phyloP scores from a whole-genome alignment of 768 basidiomycete species.

The Pisolithus orientalis region DNA sequence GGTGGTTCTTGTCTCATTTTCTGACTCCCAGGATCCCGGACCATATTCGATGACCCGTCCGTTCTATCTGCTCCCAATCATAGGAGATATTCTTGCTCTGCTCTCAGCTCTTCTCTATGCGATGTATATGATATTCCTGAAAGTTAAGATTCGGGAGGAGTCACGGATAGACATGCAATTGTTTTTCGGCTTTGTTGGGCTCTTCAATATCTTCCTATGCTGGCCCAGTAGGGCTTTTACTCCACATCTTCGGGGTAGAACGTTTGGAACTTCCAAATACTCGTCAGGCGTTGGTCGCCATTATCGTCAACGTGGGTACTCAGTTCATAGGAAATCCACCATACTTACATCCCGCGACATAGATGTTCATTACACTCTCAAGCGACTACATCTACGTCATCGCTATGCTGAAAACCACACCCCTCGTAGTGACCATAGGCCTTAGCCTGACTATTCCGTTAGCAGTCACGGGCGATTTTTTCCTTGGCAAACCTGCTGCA shows the following conservation, averaged over 20 bases:
- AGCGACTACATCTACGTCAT: constrained; percentile 84
- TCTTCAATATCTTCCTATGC: constrained; percentile 70
- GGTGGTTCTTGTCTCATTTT: constrained; percentile 82
- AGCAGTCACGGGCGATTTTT: constrained; percentile 76
- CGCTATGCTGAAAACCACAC: constrained; percentile 96
- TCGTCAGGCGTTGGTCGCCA: constrained; percentile 38
- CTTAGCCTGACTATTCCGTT: constrained; percentile 91
- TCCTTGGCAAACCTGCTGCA: constrained; percentile 52
- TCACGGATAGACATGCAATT: constrained; percentile 88
- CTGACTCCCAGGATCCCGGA: constrained; percentile 45
- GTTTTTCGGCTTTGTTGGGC: constrained; percentile 91
- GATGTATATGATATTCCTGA: constrained; percentile 82
- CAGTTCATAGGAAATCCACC: neutral
- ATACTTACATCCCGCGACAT: neutral
- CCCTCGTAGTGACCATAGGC: constrained; percentile 88
- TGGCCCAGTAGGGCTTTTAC: constrained; percentile 74
- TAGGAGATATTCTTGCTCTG: constrained; percentile 82
- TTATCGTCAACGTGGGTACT: constrained; percentile 50
- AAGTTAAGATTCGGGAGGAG: constrained; percentile 77
- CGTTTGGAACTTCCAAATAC: constrained; percentile 64
- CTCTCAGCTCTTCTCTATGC: constrained; percentile 87
- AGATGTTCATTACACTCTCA: constrained; percentile 81
- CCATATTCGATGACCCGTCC: constrained; percentile 5
- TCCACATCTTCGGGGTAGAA: constrained; percentile 72
- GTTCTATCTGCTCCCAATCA: constrained; percentile 21